Evolutionary conservation across 805 yeast genomes (phyloP).

Genomic region (Sugiyamaella valdiviana): DNA sequence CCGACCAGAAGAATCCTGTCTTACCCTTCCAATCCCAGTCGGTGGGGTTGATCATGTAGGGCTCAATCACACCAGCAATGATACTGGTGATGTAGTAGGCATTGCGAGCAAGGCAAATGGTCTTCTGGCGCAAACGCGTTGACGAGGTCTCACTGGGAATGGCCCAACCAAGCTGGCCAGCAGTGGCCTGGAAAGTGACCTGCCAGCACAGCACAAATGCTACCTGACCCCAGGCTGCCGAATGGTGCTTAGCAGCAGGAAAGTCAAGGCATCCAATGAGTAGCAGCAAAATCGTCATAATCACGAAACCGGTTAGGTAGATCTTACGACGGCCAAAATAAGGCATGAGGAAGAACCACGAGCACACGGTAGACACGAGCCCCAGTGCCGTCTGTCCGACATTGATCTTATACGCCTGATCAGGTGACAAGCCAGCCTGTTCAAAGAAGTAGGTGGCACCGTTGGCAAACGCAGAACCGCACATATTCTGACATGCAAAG

Average conservation of each 20-base stretch:
- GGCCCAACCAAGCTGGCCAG: constrained; percentile 20
- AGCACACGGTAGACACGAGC: constrained; percentile 32
- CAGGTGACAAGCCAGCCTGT: constrained; percentile 34
- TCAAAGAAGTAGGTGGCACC: constrained; percentile 32
- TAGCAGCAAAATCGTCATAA: constrained; percentile 8
- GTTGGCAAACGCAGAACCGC: constrained; percentile 3
- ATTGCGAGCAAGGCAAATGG: constrained; percentile 37
- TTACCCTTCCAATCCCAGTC: constrained; percentile 43
- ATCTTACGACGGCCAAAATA: constrained; percentile 8
- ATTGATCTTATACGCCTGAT: constrained; percentile 41
- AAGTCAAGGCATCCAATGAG: constrained; percentile 17
- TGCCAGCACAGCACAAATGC: constrained; percentile 7
- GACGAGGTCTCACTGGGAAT: constrained; percentile 34
- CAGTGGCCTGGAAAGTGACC: constrained; percentile 34
- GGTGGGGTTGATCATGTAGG: constrained; percentile 43
- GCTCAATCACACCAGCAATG: constrained; percentile 28
- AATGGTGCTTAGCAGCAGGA: neutral
- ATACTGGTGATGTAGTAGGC: constrained; percentile 25
- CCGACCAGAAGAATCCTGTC: constrained; percentile 45
- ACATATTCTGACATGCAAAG: constrained; percentile 39
- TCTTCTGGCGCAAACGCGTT: constrained; percentile 37
- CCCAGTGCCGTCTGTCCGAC: constrained; percentile 44
- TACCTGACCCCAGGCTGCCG: constrained; percentile 10
- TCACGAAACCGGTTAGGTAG: constrained; percentile 4
- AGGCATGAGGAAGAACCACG: constrained; percentile 4